Evolutionary conservation across 2,329 filamentous ascomycete genomes (phyloP).

Genomic region (Aspergillus sp.): DNA sequence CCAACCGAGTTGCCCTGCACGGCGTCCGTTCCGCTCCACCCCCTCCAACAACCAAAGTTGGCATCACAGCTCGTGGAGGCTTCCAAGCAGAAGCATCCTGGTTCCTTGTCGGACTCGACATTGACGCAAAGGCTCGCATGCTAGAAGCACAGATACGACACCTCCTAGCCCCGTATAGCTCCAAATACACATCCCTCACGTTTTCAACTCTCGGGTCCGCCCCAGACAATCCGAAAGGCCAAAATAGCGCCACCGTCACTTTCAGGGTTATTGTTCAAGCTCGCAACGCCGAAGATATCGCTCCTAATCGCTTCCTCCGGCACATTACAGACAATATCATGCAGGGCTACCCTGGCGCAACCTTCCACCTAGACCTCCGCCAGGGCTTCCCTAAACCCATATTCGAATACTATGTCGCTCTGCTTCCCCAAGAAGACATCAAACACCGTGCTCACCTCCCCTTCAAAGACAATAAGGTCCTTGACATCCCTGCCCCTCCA

Average conservation of each 20-base stretch:
- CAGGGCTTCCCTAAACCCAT: constrained; percentile 37
- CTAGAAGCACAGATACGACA: constrained; percentile 46
- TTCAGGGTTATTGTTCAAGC: constrained; percentile 50
- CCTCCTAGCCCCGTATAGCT: constrained; percentile 33
- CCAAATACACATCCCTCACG: constrained; percentile 31
- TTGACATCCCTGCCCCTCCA: constrained; percentile 20
- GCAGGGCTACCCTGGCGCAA: constrained; percentile 42
- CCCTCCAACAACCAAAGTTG: constrained; percentile 53
- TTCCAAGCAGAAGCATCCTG: constrained; percentile 50
- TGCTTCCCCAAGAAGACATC: constrained; percentile 26
- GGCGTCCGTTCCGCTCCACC: constrained; percentile 47
- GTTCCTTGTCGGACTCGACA: constrained; percentile 48
- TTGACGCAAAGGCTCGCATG: constrained; percentile 49
- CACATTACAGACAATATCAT: constrained; percentile 41
- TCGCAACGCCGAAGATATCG: constrained; percentile 34
- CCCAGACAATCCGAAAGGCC: constrained; percentile 36
- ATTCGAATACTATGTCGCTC: constrained; percentile 31
- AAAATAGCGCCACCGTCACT: constrained; percentile 45
- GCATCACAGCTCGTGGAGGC: constrained; percentile 48
- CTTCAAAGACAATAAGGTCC: constrained; percentile 18
- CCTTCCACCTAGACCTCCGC: constrained; percentile 35
- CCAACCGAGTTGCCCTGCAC: constrained; percentile 51
- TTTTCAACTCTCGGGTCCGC: constrained; percentile 33
- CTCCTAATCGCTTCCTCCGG: constrained; percentile 35
- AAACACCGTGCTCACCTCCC: constrained; percentile 29